Conservation (phyloP, 2,329 filamentous ascomycete genomes). For the Aphanocladium album region DNA sequence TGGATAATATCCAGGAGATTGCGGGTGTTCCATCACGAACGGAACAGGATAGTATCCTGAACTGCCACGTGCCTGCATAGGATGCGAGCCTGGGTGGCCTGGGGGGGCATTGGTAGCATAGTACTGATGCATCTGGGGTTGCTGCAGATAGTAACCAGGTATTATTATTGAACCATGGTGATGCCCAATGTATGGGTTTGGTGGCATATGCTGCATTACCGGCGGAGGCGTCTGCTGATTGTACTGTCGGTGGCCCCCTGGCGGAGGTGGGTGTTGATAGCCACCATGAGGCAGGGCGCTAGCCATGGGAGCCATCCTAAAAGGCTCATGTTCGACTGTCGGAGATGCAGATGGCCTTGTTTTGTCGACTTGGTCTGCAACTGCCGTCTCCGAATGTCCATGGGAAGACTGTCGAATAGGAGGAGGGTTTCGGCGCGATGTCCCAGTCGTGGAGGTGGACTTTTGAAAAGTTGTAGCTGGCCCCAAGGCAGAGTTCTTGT, state of each 20-base stretch:
- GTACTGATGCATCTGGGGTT: constrained; percentile 34
- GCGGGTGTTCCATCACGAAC: constrained; percentile 29
- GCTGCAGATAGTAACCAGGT: constrained; percentile 38
- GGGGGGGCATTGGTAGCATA: constrained; percentile 31
- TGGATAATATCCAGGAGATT: constrained; percentile 36
- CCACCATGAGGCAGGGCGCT: constrained; percentile 32
- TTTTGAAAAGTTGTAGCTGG: not conserved
- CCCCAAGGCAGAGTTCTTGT: not conserved
- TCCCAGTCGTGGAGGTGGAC: not conserved
- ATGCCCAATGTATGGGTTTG: constrained; percentile 29
- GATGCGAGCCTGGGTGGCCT: constrained; percentile 27
- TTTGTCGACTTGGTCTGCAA: constrained; percentile 35
- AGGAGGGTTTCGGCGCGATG: not conserved
- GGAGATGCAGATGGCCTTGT: constrained; percentile 14
- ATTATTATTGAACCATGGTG: constrained; percentile 24
- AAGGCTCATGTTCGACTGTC: constrained; percentile 21
- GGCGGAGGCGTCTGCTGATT: constrained; percentile 25
- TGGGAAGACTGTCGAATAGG: not conserved
- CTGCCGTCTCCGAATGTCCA: constrained; percentile 26
- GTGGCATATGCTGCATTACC: constrained; percentile 27
- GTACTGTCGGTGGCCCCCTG: constrained; percentile 23
- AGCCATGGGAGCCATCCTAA: constrained; percentile 38
- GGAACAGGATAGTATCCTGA: constrained; percentile 29
- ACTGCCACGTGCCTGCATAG: constrained; percentile 26
- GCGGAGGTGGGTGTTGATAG: constrained; percentile 28